Base-by-base conservation (phyloP, 1,139 yeast species). In the Zygoascus sp. region DNA sequence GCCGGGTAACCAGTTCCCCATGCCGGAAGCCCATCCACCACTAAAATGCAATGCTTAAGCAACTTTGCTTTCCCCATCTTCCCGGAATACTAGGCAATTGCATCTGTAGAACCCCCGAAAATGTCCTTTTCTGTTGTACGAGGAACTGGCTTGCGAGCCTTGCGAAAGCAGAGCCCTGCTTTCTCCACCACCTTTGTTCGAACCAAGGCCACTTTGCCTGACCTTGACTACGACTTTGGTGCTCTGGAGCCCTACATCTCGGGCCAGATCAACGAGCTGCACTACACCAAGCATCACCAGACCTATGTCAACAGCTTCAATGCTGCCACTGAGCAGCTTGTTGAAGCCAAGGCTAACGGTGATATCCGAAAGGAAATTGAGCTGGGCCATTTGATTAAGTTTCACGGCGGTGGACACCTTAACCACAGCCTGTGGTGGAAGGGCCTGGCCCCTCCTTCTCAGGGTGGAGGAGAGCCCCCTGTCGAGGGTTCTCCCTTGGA, bases 361-460 rank as follows among this genome's bases (percentile, higher is more conserved):
- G 87, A 85, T 57, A 75, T 80, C 65, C 79, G 80, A 63, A 72
- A 84, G 48, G 76, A 86, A 60, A 82, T 80, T 60, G 72, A 72
- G 50, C 76, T 88, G 62, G 88, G 85, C 66, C 85, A 86, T 60
- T 75, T 79, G 61, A 81, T 90, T 73, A 88, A 85, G 67, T 90
- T 90, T 80, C 94, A 89, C 67, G 96, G 95, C 55, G 97, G 97
- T 65, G 97, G 97, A 20, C 87, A 78, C 75, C 74, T 83, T 61
- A 88, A 88, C 79, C 96, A 88, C 68, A 74, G 81, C 55, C 72
- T 87, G 61, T 88, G 86, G 77, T 88, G 96, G 96, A 86, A 86
- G 72, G 86, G 83, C 72, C 75, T 90, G 68, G 86, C 96, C 15
- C 97, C 97, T 30, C 72, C 68, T 50, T 76, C 80, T 49, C 76